A percentile compares a stretch with the other conserved stretches of the same genome.
Conservation (phyloP, 192 early-diverging fungal species). For the Mortierella antarctica region DNA sequence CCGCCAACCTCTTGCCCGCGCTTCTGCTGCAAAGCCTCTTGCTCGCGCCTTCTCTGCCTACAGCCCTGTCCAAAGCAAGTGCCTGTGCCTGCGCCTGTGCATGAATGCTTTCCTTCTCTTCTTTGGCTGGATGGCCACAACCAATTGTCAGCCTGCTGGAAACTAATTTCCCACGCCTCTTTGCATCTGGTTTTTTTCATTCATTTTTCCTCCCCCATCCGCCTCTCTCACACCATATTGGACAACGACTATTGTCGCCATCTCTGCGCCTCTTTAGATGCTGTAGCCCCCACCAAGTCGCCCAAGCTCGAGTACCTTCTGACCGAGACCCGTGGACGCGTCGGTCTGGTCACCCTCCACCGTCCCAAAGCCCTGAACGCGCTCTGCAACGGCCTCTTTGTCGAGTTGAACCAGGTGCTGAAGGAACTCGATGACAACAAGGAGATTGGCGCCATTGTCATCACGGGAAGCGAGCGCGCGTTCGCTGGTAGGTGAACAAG, state of each 20-base stretch:
- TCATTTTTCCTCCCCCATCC: not conserved
- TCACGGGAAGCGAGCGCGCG: constrained; percentile 95
- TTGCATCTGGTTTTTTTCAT: not conserved
- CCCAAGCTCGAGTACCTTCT: constrained; percentile 61
- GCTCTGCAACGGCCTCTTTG: constrained; percentile 90
- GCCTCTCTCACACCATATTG: not conserved
- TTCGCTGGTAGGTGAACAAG: constrained; percentile 86
- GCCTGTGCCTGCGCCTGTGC: not conserved
- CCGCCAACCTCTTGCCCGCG: constrained; percentile 53
- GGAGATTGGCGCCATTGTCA: constrained; percentile 88
- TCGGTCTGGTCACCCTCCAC: constrained; percentile 91
- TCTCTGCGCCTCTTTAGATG: constrained; percentile 17
- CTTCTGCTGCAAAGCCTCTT: constrained; percentile 39
- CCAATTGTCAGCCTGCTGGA: not conserved
- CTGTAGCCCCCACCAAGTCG: constrained; percentile 34
- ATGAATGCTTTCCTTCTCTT: not conserved
- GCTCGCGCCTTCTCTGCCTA: constrained; percentile 43
- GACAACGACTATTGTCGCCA: not conserved
- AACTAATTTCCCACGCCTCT: constrained; percentile 38
- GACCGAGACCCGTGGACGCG: constrained; percentile 79
- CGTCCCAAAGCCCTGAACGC: constrained; percentile 98
- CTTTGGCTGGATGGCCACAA: no score
- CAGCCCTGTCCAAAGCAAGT: constrained; percentile 45
- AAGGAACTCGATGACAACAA: constrained; percentile 79
- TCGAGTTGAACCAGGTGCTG: constrained; percentile 91